phyloP scores from a whole-genome alignment of 495 filamentous ascomycete species.

The Extremus antarcticus region DNA sequence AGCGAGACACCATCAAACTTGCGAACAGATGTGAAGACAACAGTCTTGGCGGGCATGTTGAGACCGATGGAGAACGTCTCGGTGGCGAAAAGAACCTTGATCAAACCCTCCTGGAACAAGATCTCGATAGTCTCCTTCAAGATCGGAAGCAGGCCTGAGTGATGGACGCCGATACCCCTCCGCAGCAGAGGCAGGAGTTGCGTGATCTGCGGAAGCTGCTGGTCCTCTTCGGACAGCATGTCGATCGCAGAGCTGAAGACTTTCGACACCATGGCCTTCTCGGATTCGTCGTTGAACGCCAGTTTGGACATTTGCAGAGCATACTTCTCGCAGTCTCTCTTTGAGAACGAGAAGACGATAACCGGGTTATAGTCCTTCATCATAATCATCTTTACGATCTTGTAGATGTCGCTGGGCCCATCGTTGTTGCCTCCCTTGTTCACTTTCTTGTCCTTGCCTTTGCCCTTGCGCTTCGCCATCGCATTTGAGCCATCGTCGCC shows the following conservation, averaged over 20 bases:
- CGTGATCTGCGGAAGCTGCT: conserved; percentile 71
- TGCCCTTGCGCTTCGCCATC: conserved; percentile 67
- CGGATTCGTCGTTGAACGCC: conserved; percentile 94
- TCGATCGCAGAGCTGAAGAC: conserved; percentile 88
- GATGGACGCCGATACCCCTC: conserved; percentile 91
- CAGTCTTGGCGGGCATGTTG: conserved; percentile 98
- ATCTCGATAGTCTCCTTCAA: conserved; percentile 98
- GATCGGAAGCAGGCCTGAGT: conserved; percentile 89
- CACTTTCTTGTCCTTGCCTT: conserved; percentile 77
- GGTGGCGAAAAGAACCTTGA: conserved; percentile 95
- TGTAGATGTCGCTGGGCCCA: conserved; percentile 75
- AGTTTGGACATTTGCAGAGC: conserved; percentile 74
- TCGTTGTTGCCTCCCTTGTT: conserved; percentile 73
- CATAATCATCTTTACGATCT: conserved; percentile 98
- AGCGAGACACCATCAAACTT: conserved; percentile 82
- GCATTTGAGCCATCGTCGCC: conserved; percentile 72
- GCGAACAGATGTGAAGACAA: conserved; percentile 90
- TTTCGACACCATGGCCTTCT: conserved; percentile 87
- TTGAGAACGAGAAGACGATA: conserved; percentile 98
- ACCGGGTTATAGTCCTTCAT: conserved; percentile 90
- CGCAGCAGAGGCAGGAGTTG: conserved; percentile 84
- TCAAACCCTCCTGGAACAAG: conserved; percentile 92
- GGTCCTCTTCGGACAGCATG: conserved; percentile 83
- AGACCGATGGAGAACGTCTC: conserved; percentile 98
- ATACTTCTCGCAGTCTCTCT: conserved; percentile 81